These are phyloP conservation scores for Trichoderma sp. DNA, from an alignment of 2,329 filamentous ascomycete species.

Conservation along the genomic window DNA sequence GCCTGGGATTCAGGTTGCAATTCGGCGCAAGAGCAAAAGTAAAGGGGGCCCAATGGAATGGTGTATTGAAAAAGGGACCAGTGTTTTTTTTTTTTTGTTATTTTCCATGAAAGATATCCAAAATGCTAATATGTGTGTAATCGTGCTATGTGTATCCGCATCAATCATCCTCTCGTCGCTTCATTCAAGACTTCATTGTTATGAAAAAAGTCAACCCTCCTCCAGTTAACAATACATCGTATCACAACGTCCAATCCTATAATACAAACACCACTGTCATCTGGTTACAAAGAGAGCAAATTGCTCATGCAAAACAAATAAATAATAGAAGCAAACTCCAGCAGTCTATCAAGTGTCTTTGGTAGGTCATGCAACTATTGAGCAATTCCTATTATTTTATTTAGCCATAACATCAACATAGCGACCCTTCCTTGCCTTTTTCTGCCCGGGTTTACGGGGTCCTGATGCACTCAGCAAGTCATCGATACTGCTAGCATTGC, in stretches of 20 bases:
- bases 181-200: conserved; percentile 5
- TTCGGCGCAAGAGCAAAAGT: not conserved
- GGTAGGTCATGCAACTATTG: not conserved
- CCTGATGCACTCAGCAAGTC: conserved; percentile 79
- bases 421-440: conserved; percentile 76
- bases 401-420: conserved; percentile 98
- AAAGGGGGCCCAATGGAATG: not conserved
- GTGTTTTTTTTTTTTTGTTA: conserved; percentile 5
- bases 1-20: not conserved
- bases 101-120: conserved; percentile 20
- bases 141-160: conserved; percentile 15
- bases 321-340: conserved; percentile 20
- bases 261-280: conserved; percentile 13
- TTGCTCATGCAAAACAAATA: conserved; percentile 7
- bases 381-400: conserved; percentile 34
- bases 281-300: not conserved
- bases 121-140: conserved; percentile 15
- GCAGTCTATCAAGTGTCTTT: not conserved
- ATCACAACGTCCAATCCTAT: conserved; percentile 18
- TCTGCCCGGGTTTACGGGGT: conserved; percentile 64
- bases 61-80: not conserved
- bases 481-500: conserved; percentile 91
- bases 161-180: conserved; percentile 19
- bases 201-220: not conserved
- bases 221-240: conserved; percentile 12